phyloP scores from a whole-genome alignment of 2,329 filamentous ascomycete species.

The Ploettnerulaceae sp. region DNA sequence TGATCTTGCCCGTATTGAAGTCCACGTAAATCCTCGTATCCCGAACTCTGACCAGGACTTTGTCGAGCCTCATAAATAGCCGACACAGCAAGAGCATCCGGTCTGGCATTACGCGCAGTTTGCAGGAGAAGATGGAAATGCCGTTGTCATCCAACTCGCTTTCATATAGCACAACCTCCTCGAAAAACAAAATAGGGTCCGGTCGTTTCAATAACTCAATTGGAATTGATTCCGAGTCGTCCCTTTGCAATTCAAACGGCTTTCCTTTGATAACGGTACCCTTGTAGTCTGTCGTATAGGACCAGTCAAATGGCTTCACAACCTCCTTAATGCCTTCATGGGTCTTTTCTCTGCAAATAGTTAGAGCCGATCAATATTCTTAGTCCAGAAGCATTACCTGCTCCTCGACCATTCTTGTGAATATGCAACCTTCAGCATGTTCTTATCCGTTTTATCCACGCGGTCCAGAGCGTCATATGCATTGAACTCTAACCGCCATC shows the following conservation, averaged over 20 bases:
- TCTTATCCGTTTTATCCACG: constrained; percentile 88
- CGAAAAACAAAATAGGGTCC: constrained; percentile 94
- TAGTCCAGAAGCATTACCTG: constrained; percentile 16
- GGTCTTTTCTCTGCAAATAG: constrained; percentile 59
- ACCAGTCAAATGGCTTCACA: constrained; percentile 97
- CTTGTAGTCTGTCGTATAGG: constrained; percentile 83
- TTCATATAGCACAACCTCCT: constrained; percentile 94
- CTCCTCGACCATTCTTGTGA: constrained; percentile 74
- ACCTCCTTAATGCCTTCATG: constrained; percentile 87
- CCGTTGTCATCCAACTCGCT: constrained; percentile 98
- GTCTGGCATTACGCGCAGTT: constrained; percentile 87
- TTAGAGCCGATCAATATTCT: background rate
- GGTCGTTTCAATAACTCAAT: constrained; percentile 80
- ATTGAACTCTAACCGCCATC: constrained; percentile 77
- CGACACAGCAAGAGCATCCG: constrained; percentile 79
- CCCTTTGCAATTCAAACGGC: constrained; percentile 22
- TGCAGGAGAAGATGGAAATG: constrained; percentile 83
- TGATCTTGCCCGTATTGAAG: constrained; percentile 71
- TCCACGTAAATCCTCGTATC: constrained; percentile 93
- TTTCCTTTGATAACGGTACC: constrained; percentile 54
- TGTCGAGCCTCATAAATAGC: constrained; percentile 90
- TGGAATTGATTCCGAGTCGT: constrained; percentile 54
- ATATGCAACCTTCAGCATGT: constrained; percentile 91
- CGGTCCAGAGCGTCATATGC: constrained; percentile 81
- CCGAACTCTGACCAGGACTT: constrained; percentile 79